Conservation (phyloP, 2,329 filamentous ascomycete species). For the Aspergillus fumigatiaffinis region DNA sequence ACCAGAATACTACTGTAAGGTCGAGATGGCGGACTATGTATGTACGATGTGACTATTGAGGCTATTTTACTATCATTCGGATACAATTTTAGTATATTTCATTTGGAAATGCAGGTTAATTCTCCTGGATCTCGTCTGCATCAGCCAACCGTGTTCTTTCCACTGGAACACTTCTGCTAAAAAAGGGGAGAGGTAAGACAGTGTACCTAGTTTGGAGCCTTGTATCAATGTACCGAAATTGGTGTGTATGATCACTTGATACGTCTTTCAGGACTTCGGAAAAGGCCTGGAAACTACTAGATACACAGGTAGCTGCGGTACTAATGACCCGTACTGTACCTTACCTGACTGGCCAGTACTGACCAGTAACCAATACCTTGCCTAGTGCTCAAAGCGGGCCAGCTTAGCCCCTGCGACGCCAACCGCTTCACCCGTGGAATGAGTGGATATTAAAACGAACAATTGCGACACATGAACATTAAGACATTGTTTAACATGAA, state of each 20-base stretch:
- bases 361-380: not conserved
- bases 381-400: constrained; percentile 1
- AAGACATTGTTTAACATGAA: not conserved
- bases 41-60: not conserved
- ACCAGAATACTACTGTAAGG: not conserved
- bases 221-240: constrained; percentile 5
- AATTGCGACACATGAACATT: not conserved
- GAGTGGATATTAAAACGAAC: not conserved
- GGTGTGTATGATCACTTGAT: constrained; percentile 4
- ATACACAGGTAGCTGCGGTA: not conserved
- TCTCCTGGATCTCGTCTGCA: constrained; percentile 11
- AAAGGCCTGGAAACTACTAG: constrained; percentile 1
- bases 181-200: constrained; percentile 14
- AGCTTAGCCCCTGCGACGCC: constrained; percentile 1
- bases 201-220: not conserved
- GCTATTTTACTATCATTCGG: not conserved
- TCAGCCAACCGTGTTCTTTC: constrained; percentile 7
- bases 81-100: not conserved
- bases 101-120: constrained; percentile 8
- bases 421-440: constrained; percentile 3
- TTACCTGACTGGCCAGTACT: not conserved
- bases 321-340: not conserved
- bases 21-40: not conserved
- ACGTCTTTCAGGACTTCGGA: not conserved
- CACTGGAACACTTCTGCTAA: constrained; percentile 6